Conservation (phyloP, 2,329 filamentous ascomycete genomes). For the Corniculantispora saksenae region DNA sequence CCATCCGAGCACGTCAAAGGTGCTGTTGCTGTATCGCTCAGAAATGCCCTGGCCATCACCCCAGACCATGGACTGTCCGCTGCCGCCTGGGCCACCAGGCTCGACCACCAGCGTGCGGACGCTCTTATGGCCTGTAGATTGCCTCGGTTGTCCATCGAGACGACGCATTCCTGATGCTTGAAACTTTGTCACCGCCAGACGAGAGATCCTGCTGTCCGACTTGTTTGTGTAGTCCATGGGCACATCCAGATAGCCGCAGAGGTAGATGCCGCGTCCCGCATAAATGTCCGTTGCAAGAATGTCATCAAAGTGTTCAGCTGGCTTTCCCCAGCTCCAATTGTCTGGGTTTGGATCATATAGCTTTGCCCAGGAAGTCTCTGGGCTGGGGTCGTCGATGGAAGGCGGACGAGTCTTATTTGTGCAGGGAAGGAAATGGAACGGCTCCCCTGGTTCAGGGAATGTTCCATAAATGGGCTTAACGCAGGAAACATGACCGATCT, state of each 20-base stretch:
- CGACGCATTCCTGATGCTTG: constrained; percentile 48
- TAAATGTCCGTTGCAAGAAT: constrained; percentile 28
- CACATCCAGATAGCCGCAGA: constrained; percentile 51
- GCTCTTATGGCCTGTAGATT: constrained; percentile 38
- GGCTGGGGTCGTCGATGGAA: constrained; percentile 39
- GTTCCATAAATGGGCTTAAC: constrained; percentile 25
- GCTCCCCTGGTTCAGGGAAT: constrained; percentile 45
- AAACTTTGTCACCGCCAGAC: constrained; percentile 51
- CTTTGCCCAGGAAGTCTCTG: constrained; percentile 40
- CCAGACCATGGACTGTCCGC: constrained; percentile 46
- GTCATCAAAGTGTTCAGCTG: neutral
- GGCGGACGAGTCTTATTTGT: constrained; percentile 44
- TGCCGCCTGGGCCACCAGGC: constrained; percentile 53
- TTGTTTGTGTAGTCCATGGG: constrained; percentile 50
- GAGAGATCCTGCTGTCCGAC: constrained; percentile 44
- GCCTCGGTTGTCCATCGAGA: constrained; percentile 20
- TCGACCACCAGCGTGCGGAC: constrained; percentile 51
- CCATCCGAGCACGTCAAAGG: constrained; percentile 53
- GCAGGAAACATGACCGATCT: neutral
- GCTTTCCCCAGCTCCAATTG: constrained; percentile 47
- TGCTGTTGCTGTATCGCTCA: constrained; percentile 42
- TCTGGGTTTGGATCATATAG: constrained; percentile 46
- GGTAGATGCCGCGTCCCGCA: constrained; percentile 44
- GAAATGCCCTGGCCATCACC: constrained; percentile 38
- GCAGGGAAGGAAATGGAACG: constrained; percentile 50